phyloP scores from a whole-genome alignment of 2,329 filamentous ascomycete genomes.

The Beauveria caledonica region DNA sequence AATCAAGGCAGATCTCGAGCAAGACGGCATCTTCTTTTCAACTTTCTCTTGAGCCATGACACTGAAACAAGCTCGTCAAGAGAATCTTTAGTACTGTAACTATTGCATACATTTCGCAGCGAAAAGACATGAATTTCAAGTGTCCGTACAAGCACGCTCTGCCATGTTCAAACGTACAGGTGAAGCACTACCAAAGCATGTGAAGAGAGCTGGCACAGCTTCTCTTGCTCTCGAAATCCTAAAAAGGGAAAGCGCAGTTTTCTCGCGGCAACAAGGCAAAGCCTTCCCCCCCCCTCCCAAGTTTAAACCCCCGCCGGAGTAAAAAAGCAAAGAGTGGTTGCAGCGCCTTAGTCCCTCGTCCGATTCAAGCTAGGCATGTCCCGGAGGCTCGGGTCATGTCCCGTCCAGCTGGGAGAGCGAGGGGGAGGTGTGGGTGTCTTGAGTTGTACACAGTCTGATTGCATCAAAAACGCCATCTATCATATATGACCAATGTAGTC shows the following conservation, averaged over 20 bases:
- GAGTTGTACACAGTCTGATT: neutral
- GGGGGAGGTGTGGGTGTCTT: neutral
- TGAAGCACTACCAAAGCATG: no score
- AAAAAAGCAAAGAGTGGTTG: slow-evolving; percentile 4
- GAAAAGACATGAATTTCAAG: no score
- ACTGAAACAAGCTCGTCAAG: no score
- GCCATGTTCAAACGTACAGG: no score
- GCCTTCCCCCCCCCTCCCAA: neutral
- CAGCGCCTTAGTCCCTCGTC: neutral
- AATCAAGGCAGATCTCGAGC: no score
- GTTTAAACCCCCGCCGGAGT: neutral
- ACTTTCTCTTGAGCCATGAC: no score
- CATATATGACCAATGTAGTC: neutral
- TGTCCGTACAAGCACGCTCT: no score
- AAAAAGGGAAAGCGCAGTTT: slow-evolving; percentile 15
- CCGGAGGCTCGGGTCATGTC: slow-evolving; percentile 4
- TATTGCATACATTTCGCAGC: no score
- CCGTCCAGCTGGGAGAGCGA: neutral
- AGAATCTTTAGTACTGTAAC: no score
- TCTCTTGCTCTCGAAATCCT: neutral
- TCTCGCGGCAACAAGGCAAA: slow-evolving; percentile 17
- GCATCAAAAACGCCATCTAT: neutral
- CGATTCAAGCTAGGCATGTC: neutral
- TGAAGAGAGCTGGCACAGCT: no score
- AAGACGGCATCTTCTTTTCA: no score